Percentiles rank a stretch among this genome's conserved stretches.
Conservation (phyloP, 208 protist genomes). For the Trypanosoma boissoni region DNA sequence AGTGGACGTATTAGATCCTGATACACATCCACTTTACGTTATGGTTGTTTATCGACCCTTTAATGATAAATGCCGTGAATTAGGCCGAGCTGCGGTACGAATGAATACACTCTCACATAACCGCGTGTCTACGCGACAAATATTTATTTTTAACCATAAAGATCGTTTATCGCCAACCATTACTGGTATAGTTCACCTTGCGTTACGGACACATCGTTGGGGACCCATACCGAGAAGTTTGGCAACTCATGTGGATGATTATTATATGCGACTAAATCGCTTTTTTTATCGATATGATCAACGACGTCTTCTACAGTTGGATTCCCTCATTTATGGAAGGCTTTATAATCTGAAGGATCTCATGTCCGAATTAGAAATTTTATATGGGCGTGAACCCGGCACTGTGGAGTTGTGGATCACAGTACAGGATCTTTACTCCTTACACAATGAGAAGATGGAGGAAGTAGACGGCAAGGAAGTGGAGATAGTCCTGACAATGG, state of each 20-base stretch:
- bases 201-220: conserved; percentile 55
- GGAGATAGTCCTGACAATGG: conserved; percentile 65
- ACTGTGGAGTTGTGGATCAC: conserved; percentile 50
- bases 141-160: conserved; percentile 58
- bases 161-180: conserved; percentile 29
- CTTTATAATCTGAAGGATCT: conserved; percentile 46
- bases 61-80: conserved; percentile 39
- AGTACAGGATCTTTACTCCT: conserved; percentile 39
- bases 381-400: conserved; percentile 77
- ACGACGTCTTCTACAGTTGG: conserved; percentile 50
- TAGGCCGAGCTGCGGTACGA: conserved; percentile 57
- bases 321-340: conserved; percentile 45
- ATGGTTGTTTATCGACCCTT: conserved; percentile 37
- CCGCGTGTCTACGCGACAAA: conserved; percentile 47
- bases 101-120: conserved; percentile 40
- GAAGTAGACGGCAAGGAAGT: conserved; percentile 55
- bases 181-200: conserved; percentile 57
- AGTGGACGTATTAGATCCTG: conserved; percentile 61
- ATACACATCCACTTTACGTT: conserved; percentile 46
- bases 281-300: conserved; percentile 82
- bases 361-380: conserved; percentile 66
- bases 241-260: conserved; percentile 43
- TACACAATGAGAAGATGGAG: conserved; percentile 33
- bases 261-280: conserved; percentile 64
- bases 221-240: conserved; percentile 36